These are phyloP conservation scores for Limnanthes douglasii DNA, from an alignment of 345 rosid genomes.

Conservation along the genomic window DNA sequence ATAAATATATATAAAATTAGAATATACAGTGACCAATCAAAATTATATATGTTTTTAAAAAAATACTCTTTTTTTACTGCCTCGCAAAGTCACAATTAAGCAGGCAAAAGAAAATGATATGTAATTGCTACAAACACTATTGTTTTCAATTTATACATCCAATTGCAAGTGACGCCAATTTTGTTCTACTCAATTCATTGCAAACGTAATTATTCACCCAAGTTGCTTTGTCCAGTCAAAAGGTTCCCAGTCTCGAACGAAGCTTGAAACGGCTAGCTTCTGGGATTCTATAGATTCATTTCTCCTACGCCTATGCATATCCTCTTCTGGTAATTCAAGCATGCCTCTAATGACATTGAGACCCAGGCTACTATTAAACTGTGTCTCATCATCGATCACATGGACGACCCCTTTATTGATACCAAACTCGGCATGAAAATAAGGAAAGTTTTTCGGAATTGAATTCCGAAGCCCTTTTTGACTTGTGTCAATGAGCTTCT, in stretches of 20 bases:
- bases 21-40: no score
- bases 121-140: no score
- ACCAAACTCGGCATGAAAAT: constrained; percentile 92
- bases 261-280: constrained; percentile 42
- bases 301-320: constrained; percentile 68
- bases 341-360: constrained; percentile 85
- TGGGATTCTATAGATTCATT: constrained; percentile 50
- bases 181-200: no score
- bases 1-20: no score
- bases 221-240: constrained; percentile 94
- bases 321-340: constrained; percentile 68
- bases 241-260: constrained; percentile 57
- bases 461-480: constrained; percentile 72
- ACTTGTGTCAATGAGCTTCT: constrained; percentile 84
- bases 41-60: no score
- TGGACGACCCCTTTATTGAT: constrained; percentile 71
- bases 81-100: no score
- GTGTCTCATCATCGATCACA: constrained; percentile 84
- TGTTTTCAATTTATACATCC: no score
- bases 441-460: constrained; percentile 83
- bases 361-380: constrained; percentile 73
- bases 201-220: constrained; percentile 21
- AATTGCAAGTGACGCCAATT: no score
- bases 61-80: no score
- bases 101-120: no score